Conservation (phyloP, 2,329 filamentous ascomycete genomes). For the Lojkania enalia region DNA sequence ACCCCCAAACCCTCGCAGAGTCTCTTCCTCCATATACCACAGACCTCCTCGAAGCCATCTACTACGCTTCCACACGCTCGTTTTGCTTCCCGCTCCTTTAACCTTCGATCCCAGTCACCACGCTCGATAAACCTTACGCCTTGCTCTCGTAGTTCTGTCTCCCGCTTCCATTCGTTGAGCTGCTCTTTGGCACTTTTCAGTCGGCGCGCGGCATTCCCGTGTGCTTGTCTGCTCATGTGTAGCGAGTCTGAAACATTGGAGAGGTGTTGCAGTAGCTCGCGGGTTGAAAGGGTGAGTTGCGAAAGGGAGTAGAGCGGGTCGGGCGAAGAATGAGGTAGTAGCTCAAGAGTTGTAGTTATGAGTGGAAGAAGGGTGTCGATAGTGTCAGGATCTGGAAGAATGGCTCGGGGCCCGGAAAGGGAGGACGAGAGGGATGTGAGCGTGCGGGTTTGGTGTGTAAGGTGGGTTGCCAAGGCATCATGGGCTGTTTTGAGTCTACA, state of each 20-base stretch:
- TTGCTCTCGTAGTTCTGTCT: conserved; percentile 80
- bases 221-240: conserved; percentile 91
- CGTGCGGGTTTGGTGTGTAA: conserved; percentile 74
- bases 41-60: conserved; percentile 88
- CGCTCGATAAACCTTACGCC: conserved; percentile 79
- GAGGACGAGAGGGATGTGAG: conserved; percentile 73
- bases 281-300: conserved; percentile 67
- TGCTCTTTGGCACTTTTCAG: conserved; percentile 82
- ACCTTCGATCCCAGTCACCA: conserved; percentile 79
- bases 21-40: conserved; percentile 78
- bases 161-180: conserved; percentile 79
- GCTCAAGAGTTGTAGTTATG: conserved; percentile 65
- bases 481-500: conserved; percentile 75
- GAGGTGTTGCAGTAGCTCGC: conserved; percentile 75
- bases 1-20: conserved; percentile 57
- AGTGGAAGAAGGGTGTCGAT: conserved; percentile 72
- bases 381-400: conserved; percentile 64
- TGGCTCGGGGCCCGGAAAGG: conserved; percentile 69
- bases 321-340: conserved; percentile 67
- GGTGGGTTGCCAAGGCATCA: conserved; percentile 72
- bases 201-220: conserved; percentile 76
- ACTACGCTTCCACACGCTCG: conserved; percentile 85
- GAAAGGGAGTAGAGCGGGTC: conserved; percentile 68
- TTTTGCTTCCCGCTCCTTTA: conserved; percentile 79
- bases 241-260: conserved; percentile 87